Conservation (phyloP, 169 alveolate species). For the Babesia bovis region DNA sequence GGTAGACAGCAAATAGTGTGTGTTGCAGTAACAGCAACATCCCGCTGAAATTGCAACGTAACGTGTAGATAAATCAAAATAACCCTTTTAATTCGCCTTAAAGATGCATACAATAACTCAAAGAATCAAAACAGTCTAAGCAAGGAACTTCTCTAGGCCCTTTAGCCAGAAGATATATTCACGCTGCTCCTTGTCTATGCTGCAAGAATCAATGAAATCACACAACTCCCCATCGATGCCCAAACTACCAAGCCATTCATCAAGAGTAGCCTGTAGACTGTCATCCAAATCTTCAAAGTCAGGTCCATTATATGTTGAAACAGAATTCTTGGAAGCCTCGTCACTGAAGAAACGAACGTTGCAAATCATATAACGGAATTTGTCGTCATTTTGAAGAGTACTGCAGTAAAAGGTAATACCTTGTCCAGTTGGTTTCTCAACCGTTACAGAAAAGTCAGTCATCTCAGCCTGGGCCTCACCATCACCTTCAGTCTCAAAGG, state of each 20-base stretch:
- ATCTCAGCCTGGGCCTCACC: slow-evolving; percentile 84
- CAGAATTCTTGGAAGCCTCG: slow-evolving; percentile 81
- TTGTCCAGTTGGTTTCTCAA: slow-evolving; percentile 75
- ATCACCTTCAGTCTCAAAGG: slow-evolving; percentile 84
- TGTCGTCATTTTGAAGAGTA: slow-evolving; percentile 82
- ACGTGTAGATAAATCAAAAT: too few species aligned
- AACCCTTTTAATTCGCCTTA: too few species aligned
- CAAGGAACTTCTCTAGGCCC: slow-evolving; percentile 68
- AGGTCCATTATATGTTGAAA: slow-evolving; percentile 85
- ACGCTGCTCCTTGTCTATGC: slow-evolving; percentile 86
- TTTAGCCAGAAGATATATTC: slow-evolving; percentile 81
- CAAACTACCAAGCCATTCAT: slow-evolving; percentile 81
- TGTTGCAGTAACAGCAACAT: too few species aligned
- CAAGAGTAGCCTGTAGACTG: slow-evolving; percentile 84
- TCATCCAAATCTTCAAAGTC: slow-evolving; percentile 90
- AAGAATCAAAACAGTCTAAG: slow-evolving; percentile 17
- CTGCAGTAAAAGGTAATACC: slow-evolving; percentile 86
- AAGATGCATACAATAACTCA: too few species aligned
- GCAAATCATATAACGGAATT: slow-evolving; percentile 82
- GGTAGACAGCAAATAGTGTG: too few species aligned
- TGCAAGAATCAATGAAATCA: slow-evolving; percentile 86
- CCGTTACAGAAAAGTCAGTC: slow-evolving; percentile 87
- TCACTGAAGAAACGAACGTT: slow-evolving; percentile 78
- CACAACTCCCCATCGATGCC: slow-evolving; percentile 85
- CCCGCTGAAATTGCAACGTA: too few species aligned